Percentiles rank a stretch among this genome's conserved stretches.
Evolutionary conservation across 345 rosid genomes (phyloP).

Genomic region (Aethionema arabicum): DNA sequence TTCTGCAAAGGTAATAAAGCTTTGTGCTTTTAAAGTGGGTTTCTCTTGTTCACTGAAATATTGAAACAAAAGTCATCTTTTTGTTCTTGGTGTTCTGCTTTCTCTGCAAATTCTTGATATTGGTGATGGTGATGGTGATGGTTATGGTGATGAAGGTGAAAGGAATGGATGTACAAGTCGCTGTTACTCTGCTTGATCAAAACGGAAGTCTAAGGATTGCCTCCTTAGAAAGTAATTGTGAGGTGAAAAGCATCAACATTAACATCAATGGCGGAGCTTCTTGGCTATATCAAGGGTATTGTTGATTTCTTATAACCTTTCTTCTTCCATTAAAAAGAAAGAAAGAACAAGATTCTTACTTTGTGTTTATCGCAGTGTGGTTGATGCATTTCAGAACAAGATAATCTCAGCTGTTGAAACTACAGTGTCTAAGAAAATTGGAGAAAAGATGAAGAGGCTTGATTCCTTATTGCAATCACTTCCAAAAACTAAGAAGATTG

Average conservation of each 20-base stretch:
- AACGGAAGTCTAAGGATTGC: slow-evolving; percentile 52
- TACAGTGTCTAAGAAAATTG: slow-evolving; percentile 48
- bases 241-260: slow-evolving; percentile 55
- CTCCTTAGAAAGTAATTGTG: slow-evolving; percentile 46
- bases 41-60: neutral
- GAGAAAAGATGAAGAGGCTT: slow-evolving; percentile 56
- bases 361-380: slow-evolving; percentile 41
- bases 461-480: slow-evolving; percentile 59
- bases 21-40: slow-evolving; percentile 2
- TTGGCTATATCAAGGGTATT: slow-evolving; percentile 82
- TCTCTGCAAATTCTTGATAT: neutral
- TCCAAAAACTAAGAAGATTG: slow-evolving; percentile 54
- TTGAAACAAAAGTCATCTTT: slow-evolving; percentile 5
- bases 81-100: neutral
- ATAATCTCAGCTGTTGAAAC: slow-evolving; percentile 55
- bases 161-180: slow-evolving; percentile 53
- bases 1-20: slow-evolving; percentile 48
- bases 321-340: slow-evolving; percentile 6
- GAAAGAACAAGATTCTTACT: neutral
- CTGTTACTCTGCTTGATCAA: slow-evolving; percentile 39
- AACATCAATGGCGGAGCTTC: slow-evolving; percentile 75
- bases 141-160: slow-evolving; percentile 51
- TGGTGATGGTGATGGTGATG: slow-evolving; percentile 26
- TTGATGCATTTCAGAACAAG: slow-evolving; percentile 58
- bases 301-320: neutral